Evolutionary conservation across 2,329 filamentous ascomycete genomes (phyloP).

Genomic region (Lachnellula subtilissima): DNA sequence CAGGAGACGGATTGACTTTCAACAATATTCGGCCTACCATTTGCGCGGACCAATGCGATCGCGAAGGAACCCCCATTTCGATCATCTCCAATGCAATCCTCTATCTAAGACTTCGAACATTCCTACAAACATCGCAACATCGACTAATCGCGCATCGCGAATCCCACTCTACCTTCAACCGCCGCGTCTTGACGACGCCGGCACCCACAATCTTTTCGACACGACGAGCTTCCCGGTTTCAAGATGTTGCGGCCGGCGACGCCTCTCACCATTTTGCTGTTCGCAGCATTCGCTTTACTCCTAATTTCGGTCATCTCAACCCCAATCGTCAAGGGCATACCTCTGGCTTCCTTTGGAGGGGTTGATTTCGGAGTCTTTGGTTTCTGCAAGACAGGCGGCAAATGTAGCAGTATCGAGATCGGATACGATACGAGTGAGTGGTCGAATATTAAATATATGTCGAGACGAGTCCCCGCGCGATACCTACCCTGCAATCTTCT

Average conservation of each 20-base stretch:
- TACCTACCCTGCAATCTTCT: not conserved
- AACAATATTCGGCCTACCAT: not conserved
- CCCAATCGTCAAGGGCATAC: slow-evolving; percentile 80
- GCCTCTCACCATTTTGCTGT: slow-evolving; percentile 78
- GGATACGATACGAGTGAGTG: slow-evolving; percentile 79
- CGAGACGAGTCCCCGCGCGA: not conserved
- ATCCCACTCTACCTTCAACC: slow-evolving; percentile 1
- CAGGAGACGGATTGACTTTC: too few relatives aligned
- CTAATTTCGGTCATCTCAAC: slow-evolving; percentile 87
- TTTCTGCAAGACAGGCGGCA: slow-evolving; percentile 58
- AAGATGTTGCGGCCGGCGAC: slow-evolving; percentile 80
- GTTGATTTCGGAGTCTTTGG: slow-evolving; percentile 91
- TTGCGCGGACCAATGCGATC: slow-evolving; percentile 5
- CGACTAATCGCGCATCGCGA: not conserved
- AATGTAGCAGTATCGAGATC: slow-evolving; percentile 70
- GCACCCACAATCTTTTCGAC: slow-evolving; percentile 27
- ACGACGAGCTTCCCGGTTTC: slow-evolving; percentile 15
- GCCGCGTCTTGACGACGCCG: slow-evolving; percentile 45
- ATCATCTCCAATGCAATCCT: slow-evolving; percentile 6
- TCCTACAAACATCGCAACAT: slow-evolving; percentile 2
- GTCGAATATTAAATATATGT: not conserved
- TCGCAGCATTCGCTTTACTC: slow-evolving; percentile 78
- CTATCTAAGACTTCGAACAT: slow-evolving; percentile 2
- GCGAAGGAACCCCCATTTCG: not conserved
- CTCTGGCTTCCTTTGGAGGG: slow-evolving; percentile 70